phyloP scores from a whole-genome alignment of 148 eudicot species.

The Cornus kousa region DNA sequence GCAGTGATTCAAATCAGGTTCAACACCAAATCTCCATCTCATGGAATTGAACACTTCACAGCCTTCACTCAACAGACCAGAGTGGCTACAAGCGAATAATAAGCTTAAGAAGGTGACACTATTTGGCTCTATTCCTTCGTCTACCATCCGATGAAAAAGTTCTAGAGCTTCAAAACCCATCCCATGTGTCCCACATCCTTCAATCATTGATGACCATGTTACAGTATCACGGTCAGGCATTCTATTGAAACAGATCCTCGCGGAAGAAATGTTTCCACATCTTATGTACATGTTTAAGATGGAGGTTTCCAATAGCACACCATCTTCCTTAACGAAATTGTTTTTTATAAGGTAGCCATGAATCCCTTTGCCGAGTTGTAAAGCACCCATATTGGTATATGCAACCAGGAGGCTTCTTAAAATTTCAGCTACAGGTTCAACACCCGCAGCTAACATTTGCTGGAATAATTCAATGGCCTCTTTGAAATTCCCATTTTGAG shows the following conservation, averaged over 20 bases:
- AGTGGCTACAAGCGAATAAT: conserved; percentile 58
- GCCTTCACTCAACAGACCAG: conserved; percentile 46
- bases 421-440: conserved; percentile 22
- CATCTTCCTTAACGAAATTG: conserved; percentile 12
- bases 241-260: conserved; percentile 27
- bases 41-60: conserved; percentile 36
- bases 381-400: conserved; percentile 41
- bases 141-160: conserved; percentile 37
- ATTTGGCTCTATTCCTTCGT: conserved; percentile 46
- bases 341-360: conserved; percentile 44
- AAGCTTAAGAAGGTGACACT: conserved; percentile 42
- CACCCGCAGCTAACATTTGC: conserved; percentile 23
- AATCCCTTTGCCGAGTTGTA: conserved; percentile 45
- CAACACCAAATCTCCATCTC: conserved; percentile 37
- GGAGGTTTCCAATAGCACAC: conserved; percentile 28
- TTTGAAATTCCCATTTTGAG: conserved; percentile 31
- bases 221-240: conserved; percentile 34
- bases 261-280: conserved; percentile 26
- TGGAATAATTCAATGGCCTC: conserved; percentile 30
- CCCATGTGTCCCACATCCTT: conserved; percentile 48
- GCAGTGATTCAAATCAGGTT: conserved; percentile 43
- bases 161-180: conserved; percentile 39
- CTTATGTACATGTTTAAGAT: conserved; percentile 28
- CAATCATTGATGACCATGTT: conserved; percentile 63
- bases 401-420: conserved; percentile 35